Percentiles rank a stretch among this genome's conserved stretches.
Evolutionary conservation across 2,329 filamentous ascomycete species (phyloP).

Genomic region (Phialophora expanda): DNA sequence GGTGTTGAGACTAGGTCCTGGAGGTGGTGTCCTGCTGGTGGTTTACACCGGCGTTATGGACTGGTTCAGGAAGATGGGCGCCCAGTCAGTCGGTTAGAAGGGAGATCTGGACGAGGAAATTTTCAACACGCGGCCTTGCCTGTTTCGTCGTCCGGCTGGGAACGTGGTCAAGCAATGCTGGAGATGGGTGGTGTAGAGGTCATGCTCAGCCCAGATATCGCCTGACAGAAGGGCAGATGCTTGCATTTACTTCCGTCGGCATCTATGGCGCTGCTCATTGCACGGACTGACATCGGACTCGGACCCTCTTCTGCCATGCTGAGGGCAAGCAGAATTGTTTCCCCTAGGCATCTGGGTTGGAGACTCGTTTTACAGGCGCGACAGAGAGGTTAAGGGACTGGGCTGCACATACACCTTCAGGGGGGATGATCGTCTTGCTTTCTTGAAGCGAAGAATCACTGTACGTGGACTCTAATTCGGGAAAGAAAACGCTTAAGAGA

Average conservation of each 20-base stretch:
- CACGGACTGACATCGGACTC: not conserved
- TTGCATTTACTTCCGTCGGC: not conserved
- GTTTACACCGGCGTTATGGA: slow-evolving; percentile 64
- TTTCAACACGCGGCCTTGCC: not conserved
- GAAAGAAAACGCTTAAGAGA: not conserved
- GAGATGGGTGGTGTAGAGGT: not conserved
- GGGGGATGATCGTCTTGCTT: not conserved
- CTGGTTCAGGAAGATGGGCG: slow-evolving; percentile 78
- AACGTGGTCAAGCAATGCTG: not conserved
- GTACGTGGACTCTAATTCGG: not conserved
- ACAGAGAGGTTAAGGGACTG: not conserved
- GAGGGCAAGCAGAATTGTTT: not conserved
- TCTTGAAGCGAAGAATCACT: not conserved
- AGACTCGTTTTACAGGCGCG: not conserved
- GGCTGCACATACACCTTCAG: not conserved
- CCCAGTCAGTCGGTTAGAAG: slow-evolving; percentile 28
- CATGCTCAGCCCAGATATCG: not conserved
- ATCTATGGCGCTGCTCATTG: not conserved
- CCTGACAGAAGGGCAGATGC: not conserved
- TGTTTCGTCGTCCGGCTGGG: not conserved
- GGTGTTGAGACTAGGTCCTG: slow-evolving; percentile 77
- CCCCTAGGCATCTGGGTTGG: not conserved
- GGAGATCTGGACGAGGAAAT: not conserved
- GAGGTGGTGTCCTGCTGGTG: slow-evolving; percentile 63
- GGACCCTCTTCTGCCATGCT: not conserved